Conservation (phyloP, 768 basidiomycete genomes). For the Tricholomella constricta region DNA sequence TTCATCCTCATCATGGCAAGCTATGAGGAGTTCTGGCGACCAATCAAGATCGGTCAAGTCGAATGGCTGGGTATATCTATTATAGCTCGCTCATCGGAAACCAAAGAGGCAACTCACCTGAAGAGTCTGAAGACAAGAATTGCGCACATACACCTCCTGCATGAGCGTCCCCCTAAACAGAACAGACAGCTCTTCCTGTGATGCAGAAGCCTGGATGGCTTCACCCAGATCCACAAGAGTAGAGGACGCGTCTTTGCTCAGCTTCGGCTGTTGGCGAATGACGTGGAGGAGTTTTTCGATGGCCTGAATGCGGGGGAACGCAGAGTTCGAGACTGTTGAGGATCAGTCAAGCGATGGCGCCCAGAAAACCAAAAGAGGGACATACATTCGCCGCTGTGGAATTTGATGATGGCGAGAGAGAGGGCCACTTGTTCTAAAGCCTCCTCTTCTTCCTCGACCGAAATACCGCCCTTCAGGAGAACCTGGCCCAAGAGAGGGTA, state of each 20-base stretch:
- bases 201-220: conserved; percentile 68
- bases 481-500: conserved; percentile 76
- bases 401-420: conserved; percentile 66
- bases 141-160: conserved; percentile 88
- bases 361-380: conserved; percentile 9
- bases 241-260: conserved; percentile 82
- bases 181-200: conserved; percentile 59
- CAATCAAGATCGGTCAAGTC: conserved; percentile 95
- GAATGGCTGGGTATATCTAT: conserved; percentile 60
- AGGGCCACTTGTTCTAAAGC: conserved; percentile 79
- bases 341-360: neutral
- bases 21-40: conserved; percentile 86
- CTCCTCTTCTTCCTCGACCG: conserved; percentile 67
- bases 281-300: conserved; percentile 72
- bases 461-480: conserved; percentile 67
- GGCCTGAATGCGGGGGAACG: conserved; percentile 74
- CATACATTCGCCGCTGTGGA: conserved; percentile 76
- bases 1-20: conserved; percentile 82
- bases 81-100: conserved; percentile 1
- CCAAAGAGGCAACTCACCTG: conserved; percentile 51
- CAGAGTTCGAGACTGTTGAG: conserved; percentile 59
- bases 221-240: conserved; percentile 81
- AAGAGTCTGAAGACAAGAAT: conserved; percentile 86
- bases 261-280: conserved; percentile 74
- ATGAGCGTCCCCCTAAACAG: conserved; percentile 74